Percentiles rank a stretch among this genome's conserved stretches.
Evolutionary conservation across 2,329 filamentous ascomycete genomes (phyloP).

Genomic region (Dothideomycetidae sp.): DNA sequence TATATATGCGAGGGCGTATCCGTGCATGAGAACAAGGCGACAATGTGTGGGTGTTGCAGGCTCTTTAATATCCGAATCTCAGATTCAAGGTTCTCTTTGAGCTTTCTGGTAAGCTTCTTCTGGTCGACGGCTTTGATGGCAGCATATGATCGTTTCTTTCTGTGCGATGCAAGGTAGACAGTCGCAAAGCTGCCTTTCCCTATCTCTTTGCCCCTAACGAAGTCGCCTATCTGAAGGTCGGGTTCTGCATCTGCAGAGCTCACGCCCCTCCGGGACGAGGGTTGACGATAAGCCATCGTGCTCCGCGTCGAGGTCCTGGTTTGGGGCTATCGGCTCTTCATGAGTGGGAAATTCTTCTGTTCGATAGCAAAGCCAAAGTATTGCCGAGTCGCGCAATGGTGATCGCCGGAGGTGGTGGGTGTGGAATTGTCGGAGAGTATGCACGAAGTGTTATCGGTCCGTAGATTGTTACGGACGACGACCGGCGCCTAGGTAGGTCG

Average conservation of each 20-base stretch:
- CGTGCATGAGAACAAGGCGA: constrained; percentile 86
- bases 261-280: constrained; percentile 7
- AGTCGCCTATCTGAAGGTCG: constrained; percentile 51
- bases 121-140: constrained; percentile 96
- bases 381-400: too few species aligned
- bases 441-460: too few species aligned
- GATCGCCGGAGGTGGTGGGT: too few species aligned
- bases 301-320: too few species aligned
- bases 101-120: constrained; percentile 80
- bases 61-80: constrained; percentile 94
- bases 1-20: constrained; percentile 83
- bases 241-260: constrained; percentile 16
- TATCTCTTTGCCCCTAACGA: constrained; percentile 74
- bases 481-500: too few species aligned
- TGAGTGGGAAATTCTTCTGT: too few species aligned
- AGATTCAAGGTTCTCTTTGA: constrained; percentile 87
- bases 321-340: too few species aligned
- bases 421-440: too few species aligned
- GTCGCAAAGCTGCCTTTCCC: constrained; percentile 96
- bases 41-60: constrained; percentile 90
- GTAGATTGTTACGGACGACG: too few species aligned
- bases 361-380: too few species aligned
- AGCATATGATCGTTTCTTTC: constrained; percentile 56
- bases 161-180: constrained; percentile 48
- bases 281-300: constrained; percentile 6